A percentile compares a stretch with the other conserved stretches of the same genome.
Conservation (phyloP, 176 grass and related monocot species). For the Chrysopogon serrulatus region DNA sequence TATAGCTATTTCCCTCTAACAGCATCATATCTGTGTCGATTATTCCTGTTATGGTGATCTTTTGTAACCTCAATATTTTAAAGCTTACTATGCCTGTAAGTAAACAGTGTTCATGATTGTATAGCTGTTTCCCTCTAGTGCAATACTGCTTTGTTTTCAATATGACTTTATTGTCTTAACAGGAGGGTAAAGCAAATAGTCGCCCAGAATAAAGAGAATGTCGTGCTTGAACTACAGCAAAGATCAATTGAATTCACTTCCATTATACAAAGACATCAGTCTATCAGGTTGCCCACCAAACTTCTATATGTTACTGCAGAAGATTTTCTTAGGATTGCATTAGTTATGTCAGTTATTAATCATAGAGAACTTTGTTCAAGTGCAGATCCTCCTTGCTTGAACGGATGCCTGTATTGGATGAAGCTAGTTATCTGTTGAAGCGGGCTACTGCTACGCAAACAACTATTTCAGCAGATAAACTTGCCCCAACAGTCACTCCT, state of each 20-base stretch:
- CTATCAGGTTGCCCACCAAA: conserved; percentile 65
- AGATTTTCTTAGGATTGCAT: neutral
- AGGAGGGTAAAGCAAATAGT: conserved; percentile 90
- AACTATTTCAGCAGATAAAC: conserved; percentile 55
- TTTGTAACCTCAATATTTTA: conserved; percentile 1
- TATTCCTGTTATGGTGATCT: neutral
- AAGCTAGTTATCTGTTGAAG: conserved; percentile 73
- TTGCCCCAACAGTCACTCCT: conserved; percentile 20
- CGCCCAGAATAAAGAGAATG: conserved; percentile 68
- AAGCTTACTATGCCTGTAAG: neutral
- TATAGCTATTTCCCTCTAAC: neutral
- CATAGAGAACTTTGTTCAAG: neutral
- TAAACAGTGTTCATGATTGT: neutral
- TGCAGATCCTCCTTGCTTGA: conserved; percentile 92
- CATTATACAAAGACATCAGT: conserved; percentile 88
- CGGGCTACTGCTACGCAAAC: conserved; percentile 56
- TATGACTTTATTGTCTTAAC: conserved; percentile 22
- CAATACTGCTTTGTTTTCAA: conserved; percentile 2
- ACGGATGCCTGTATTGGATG: conserved; percentile 92
- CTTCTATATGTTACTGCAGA: neutral
- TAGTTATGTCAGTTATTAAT: conserved; percentile 19
- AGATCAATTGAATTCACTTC: conserved; percentile 98
- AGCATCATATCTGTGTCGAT: neutral
- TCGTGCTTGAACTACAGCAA: conserved; percentile 92
- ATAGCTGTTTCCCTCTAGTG: too few species aligned